A percentile compares a stretch with the other conserved stretches of the same genome.
These are phyloP conservation scores for Pseudocohnilembus persalinus DNA, from an alignment of 169 alveolate genomes.

Conservation along the genomic window DNA sequence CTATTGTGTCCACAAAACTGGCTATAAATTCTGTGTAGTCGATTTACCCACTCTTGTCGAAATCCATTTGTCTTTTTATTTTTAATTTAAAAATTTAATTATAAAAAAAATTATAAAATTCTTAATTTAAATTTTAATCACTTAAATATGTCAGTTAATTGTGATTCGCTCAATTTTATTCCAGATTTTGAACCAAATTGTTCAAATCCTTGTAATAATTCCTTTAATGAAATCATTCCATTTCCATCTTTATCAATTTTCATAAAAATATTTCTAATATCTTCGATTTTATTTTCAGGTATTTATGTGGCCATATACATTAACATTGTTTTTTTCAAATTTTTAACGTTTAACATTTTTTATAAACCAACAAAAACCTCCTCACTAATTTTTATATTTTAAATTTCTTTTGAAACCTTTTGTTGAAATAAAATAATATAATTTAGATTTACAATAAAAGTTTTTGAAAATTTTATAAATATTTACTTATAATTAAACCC, in stretches of 20 bases:
- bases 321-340: not conserved
- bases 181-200: not conserved
- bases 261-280: not conserved
- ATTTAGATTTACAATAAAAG: no score
- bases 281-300: not conserved
- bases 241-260: not conserved
- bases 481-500: not conserved
- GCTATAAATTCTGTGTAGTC: not conserved
- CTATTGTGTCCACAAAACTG: not conserved
- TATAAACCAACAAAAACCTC: not conserved
- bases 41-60: not conserved
- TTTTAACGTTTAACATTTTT: not conserved
- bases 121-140: not conserved
- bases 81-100: no score
- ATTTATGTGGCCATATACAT: not conserved
- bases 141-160: not conserved
- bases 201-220: not conserved
- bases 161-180: no score
- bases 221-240: not conserved
- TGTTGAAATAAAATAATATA: no score
- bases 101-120: no score
- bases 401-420: not conserved
- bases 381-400: not conserved
- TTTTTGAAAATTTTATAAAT: no score
- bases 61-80: not conserved